Evolutionary conservation across 2,329 filamentous ascomycete genomes (phyloP).

Genomic region (Sclerotinia nivalis): DNA sequence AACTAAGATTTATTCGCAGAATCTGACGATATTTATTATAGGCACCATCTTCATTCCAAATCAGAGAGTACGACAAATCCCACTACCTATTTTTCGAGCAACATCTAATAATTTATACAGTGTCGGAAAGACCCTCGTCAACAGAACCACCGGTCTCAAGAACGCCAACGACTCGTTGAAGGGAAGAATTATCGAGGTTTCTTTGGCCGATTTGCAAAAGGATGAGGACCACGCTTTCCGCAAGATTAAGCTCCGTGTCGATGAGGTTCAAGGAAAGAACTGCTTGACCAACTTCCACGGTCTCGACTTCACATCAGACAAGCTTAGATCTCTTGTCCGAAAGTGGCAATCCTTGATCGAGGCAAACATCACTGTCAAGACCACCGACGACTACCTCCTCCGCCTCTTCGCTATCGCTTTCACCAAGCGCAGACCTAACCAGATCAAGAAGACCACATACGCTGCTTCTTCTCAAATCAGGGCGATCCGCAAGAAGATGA

Average conservation of each 20-base stretch:
- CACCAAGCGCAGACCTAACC: slow-evolving; percentile 98
- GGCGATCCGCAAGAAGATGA: slow-evolving; percentile 99
- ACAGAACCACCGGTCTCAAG: slow-evolving; percentile 99
- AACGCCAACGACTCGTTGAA: slow-evolving; percentile 99
- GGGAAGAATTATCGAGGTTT: slow-evolving; percentile 98
- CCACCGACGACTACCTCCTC: slow-evolving; percentile 99
- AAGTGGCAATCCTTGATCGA: slow-evolving; percentile 99
- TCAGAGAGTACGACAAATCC: slow-evolving; percentile 73
- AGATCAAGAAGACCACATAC: slow-evolving; percentile 99
- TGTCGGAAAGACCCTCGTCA: slow-evolving; percentile 99
- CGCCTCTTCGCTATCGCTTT: slow-evolving; percentile 98
- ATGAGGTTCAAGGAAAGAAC: slow-evolving; percentile 99
- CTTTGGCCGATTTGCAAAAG: slow-evolving; percentile 98
- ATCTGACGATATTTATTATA: slow-evolving; percentile 44
- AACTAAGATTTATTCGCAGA: slow-evolving; percentile 10
- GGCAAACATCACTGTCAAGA: slow-evolving; percentile 99
- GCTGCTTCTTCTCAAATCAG: slow-evolving; percentile 96
- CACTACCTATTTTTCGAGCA: slow-evolving; percentile 28
- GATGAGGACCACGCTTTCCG: slow-evolving; percentile 99
- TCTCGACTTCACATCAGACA: slow-evolving; percentile 99
- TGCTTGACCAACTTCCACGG: slow-evolving; percentile 99
- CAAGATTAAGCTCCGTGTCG: slow-evolving; percentile 98
- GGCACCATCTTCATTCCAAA: slow-evolving; percentile 94
- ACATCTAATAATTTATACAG: slow-evolving; percentile 54
- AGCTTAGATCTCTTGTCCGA: slow-evolving; percentile 97